Percentiles rank a stretch among this genome's conserved stretches.
Conservation (phyloP, 257 asterid species). For the Solanum gracilifrons region DNA sequence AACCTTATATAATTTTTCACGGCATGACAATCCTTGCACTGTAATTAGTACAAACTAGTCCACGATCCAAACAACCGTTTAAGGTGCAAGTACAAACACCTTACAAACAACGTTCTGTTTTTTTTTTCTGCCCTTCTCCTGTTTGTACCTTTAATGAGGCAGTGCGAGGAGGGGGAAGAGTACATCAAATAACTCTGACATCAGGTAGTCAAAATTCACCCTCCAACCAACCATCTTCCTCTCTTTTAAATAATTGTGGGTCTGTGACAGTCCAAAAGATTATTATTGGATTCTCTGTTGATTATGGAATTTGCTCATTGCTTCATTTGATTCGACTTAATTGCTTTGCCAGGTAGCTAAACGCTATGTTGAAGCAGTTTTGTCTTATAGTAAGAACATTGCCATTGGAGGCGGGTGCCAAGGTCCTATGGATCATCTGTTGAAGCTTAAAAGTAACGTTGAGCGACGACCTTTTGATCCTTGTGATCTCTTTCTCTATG, state of each 20-base stretch:
- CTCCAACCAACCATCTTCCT: not conserved
- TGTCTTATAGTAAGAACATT: conserved; percentile 74
- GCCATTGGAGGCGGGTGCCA: conserved; percentile 64
- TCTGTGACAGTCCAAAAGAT: not conserved
- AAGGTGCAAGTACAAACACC: not conserved
- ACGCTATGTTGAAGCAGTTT: conserved; percentile 58
- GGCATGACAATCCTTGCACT: not conserved
- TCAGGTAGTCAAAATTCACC: not conserved
- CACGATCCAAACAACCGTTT: not conserved
- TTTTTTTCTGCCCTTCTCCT: not conserved
- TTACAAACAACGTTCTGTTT: not conserved
- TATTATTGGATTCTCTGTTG: not conserved
- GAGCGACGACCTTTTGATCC: conserved; percentile 47
- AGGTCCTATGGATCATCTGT: conserved; percentile 80
- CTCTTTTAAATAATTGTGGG: not conserved
- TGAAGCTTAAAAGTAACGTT: conserved; percentile 55
- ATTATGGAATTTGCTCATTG: not conserved
- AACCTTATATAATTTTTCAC: not conserved
- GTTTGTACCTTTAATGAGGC: not conserved
- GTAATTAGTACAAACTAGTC: not conserved
- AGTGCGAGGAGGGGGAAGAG: not conserved
- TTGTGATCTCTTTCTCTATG: conserved; percentile 66
- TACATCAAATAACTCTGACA: not conserved
- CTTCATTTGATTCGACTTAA: not conserved
- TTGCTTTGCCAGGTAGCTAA: conserved; percentile 57